A percentile compares a stretch with the other conserved stretches of the same genome.
phyloP scores from a whole-genome alignment of 345 rosid genomes.

The Salix dunnii region DNA sequence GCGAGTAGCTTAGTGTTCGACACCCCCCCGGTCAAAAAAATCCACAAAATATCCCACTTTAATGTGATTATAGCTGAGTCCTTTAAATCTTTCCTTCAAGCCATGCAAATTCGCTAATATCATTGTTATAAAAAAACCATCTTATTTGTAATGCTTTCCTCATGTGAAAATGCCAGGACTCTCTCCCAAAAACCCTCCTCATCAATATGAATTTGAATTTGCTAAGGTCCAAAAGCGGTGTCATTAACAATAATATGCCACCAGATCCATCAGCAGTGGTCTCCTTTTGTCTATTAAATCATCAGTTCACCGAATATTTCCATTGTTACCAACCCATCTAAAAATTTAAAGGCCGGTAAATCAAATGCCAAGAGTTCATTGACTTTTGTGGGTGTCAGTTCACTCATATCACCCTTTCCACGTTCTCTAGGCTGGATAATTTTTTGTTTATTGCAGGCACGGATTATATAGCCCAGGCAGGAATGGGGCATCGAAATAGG shows the following conservation, averaged over 20 bases:
- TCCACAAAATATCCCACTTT: not conserved
- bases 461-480: conserved; percentile 57
- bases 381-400: not conserved
- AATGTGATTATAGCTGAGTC: not conserved
- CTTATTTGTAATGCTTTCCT: not conserved
- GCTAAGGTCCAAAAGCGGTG: conserved; percentile 18
- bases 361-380: too few relatives aligned
- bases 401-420: not conserved
- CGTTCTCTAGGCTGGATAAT: too few relatives aligned
- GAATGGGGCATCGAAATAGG: conserved; percentile 60
- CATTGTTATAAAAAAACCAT: not conserved
- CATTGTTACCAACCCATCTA: not conserved
- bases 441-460: conserved; percentile 31
- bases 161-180: not conserved
- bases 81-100: not conserved
- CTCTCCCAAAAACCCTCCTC: too few relatives aligned
- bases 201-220: too few relatives aligned
- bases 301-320: not conserved
- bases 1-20: too few relatives aligned
- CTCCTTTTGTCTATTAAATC: not conserved
- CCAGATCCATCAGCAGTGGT: not conserved
- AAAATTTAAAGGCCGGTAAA: not conserved
- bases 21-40: too few relatives aligned
- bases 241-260: too few relatives aligned
- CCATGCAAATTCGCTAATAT: not conserved